Base-by-base conservation (phyloP, 2,329 filamentous ascomycete genomes). In the Biscogniauxia sp. region DNA sequence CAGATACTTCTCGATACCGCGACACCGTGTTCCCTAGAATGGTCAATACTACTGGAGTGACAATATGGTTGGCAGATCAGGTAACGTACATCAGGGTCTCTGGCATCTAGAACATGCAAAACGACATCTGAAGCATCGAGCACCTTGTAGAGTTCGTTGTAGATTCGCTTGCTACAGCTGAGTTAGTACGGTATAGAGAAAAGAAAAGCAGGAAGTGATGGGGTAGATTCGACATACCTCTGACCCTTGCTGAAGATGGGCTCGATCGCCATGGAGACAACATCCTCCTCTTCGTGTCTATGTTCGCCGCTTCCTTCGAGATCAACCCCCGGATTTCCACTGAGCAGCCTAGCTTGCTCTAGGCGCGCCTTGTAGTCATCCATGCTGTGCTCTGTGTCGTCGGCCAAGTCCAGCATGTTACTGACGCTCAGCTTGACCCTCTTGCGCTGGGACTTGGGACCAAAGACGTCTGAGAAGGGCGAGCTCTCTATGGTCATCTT, bases 191-290 rank as follows among this genome's bases (percentile, higher is more conserved):
- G 32, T 51, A 17, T 45, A 45, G 37, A 45, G 13, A n/a, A n/a
- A 45, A 45, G 13, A n/a, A n/a, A 45, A 3, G 5, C n/a, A 6
- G 51, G 11, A 7, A 17, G n/a, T 3, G n/a, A 3, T 8, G 8
- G 19, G 19, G 17, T 19, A 23, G 23, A 26, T 9, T 32, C 20
- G 20, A 52, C 41, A 13, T 11, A 57, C 45, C 56, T 94, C 76
- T 97, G 93, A 19, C 95, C 95, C 78, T 98, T 98, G 69, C 85
- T 89, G 77, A 98, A 98, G 61, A 98, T 91, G 49, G 93, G 88
- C 73, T 94, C 91, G 68, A 88, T 84, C n/a, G 90, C 88, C 70
- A 86, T 85, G 6, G 86, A 82, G 15, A 87, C 78, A 53, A 79
- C 78, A 20, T 78, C 78, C 58, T 79, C 77, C 20, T 74, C 72